Evolutionary conservation across 345 rosid species (phyloP).

Genomic region (Rhodamnia rubescens): DNA sequence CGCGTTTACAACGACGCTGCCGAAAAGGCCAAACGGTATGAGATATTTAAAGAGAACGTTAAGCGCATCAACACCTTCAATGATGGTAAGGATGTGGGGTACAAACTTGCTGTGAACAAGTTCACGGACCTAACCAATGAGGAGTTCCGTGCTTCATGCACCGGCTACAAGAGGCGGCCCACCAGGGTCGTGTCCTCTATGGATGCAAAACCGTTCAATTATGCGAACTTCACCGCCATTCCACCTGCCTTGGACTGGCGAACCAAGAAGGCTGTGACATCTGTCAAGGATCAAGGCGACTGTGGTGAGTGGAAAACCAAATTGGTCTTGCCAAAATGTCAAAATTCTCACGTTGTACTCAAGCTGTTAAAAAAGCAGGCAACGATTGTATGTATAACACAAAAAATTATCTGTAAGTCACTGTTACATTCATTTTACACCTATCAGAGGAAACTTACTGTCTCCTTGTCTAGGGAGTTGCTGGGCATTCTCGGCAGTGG

Average conservation of each 20-base stretch:
- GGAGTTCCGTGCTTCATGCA: constrained; percentile 16
- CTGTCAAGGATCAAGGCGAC: constrained; percentile 30
- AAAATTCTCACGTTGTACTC: background rate
- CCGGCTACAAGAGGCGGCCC: constrained; percentile 5
- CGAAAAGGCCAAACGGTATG: constrained; percentile 7
- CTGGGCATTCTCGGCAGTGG: constrained; percentile 55
- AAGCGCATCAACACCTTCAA: constrained; percentile 12
- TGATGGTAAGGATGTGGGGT: background rate
- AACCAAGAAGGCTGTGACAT: constrained; percentile 21
- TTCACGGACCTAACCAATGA: constrained; percentile 22
- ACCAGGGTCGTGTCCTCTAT: background rate
- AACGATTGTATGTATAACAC: background rate
- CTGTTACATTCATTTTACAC: background rate
- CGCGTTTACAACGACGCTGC: background rate
- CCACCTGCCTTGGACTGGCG: constrained; percentile 30
- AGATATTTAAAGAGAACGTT: constrained; percentile 10
- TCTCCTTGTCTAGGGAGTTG: constrained; percentile 26
- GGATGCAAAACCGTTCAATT: background rate
- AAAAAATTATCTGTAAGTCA: background rate
- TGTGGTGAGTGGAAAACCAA: constrained; percentile 18
- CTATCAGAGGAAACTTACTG: background rate
- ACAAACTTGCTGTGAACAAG: constrained; percentile 16
- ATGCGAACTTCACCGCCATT: constrained; percentile 9
- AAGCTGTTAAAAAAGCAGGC: background rate
- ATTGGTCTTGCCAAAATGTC: background rate